A percentile compares a stretch with the other conserved stretches of the same genome.
phyloP scores from a whole-genome alignment of 2,329 filamentous ascomycete genomes.

The Fusarium euwallaceae region DNA sequence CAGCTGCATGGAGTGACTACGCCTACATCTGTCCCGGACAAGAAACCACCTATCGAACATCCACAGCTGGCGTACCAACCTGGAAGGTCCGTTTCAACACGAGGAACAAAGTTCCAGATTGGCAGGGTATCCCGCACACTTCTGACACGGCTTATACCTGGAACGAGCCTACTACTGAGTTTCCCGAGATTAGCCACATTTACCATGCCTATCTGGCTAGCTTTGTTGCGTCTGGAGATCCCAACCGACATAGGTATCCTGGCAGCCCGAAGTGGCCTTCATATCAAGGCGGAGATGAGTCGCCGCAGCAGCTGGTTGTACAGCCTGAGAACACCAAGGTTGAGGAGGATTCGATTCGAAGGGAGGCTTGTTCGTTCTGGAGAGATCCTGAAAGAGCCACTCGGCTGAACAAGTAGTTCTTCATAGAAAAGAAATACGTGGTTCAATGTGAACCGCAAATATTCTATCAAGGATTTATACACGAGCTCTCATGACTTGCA shows the following conservation, averaged over 20 bases:
- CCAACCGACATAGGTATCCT: constrained; percentile 45
- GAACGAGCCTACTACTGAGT: constrained; percentile 52
- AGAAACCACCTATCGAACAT: constrained; percentile 58
- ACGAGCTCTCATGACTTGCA: neutral
- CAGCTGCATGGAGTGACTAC: constrained; percentile 60
- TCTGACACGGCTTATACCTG: constrained; percentile 54
- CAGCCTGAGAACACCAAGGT: constrained; percentile 48
- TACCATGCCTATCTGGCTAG: constrained; percentile 56
- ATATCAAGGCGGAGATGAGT: constrained; percentile 17
- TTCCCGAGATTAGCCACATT: constrained; percentile 52
- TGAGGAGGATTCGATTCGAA: constrained; percentile 51
- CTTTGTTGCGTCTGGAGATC: constrained; percentile 53
- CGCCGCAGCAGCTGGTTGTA: constrained; percentile 49
- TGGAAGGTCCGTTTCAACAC: constrained; percentile 58
- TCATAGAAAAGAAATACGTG: neutral
- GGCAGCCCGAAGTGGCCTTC: constrained; percentile 37
- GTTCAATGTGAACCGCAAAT: neutral
- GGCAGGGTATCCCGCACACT: constrained; percentile 55
- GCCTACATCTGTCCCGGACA: constrained; percentile 60
- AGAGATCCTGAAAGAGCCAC: constrained; percentile 51
- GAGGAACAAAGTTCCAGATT: constrained; percentile 50
- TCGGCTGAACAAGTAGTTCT: constrained; percentile 51
- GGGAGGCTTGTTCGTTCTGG: constrained; percentile 53
- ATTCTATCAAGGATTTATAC: too few relatives aligned
- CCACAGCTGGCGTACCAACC: constrained; percentile 49